Conservation (phyloP, 441 rosid species). For the Corymbia calophylla region DNA sequence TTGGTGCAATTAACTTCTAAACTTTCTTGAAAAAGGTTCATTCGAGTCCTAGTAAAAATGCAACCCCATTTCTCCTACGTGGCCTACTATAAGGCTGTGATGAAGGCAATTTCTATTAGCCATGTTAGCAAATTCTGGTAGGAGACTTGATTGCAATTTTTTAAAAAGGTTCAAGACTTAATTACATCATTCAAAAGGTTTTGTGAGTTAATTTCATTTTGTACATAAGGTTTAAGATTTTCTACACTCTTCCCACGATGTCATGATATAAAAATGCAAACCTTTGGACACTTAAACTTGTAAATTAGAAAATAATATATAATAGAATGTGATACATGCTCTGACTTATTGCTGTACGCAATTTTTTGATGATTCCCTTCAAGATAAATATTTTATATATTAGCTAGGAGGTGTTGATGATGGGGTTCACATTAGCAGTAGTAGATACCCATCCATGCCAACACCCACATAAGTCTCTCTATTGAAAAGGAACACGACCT, state of each 20-base stretch:
- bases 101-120: not conserved
- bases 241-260: not conserved
- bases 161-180: not conserved
- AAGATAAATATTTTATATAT: not conserved
- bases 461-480: not conserved
- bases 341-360: not conserved
- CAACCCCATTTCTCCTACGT: not conserved
- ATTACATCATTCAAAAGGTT: not conserved
- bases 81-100: not conserved
- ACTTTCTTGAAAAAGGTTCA: not conserved
- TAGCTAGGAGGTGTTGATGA: not conserved
- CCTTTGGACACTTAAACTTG: not conserved
- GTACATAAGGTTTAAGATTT: not conserved
- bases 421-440: not conserved
- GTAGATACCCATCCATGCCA: not conserved
- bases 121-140: not conserved
- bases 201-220: not conserved
- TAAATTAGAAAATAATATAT: not conserved
- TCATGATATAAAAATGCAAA: not conserved
- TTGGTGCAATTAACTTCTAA: not conserved
- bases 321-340: not conserved
- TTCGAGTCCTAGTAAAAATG: not conserved
- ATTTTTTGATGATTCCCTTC: not conserved
- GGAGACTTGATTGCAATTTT: not conserved
- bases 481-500: not conserved